phyloP scores from a whole-genome alignment of 139 green algal species.

The Astrephomene gubernaculifera region DNA sequence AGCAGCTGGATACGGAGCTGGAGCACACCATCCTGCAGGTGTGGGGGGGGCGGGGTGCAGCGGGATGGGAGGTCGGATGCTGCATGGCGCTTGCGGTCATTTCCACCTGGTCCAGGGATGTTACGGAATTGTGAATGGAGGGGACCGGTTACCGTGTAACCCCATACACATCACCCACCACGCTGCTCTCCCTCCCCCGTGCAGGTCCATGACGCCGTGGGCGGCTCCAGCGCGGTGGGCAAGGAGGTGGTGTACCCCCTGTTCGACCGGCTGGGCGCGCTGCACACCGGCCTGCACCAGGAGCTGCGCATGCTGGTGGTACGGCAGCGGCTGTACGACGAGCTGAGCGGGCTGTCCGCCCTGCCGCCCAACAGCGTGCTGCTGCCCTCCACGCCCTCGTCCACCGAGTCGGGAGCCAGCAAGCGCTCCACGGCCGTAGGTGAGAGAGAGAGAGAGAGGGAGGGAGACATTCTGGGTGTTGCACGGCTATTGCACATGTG shows the following conservation, averaged over 20 bases:
- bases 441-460: too few relatives aligned
- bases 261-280: conserved; percentile 57
- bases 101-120: too few relatives aligned
- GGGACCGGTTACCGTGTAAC: too few relatives aligned
- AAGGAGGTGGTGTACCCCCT: conserved; percentile 63
- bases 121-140: too few relatives aligned
- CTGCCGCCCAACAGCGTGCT: conserved; percentile 36
- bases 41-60: neutral
- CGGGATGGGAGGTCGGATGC: too few relatives aligned
- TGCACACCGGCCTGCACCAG: conserved; percentile 46
- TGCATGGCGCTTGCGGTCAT: too few relatives aligned
- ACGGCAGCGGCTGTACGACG: conserved; percentile 52
- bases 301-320: conserved; percentile 71
- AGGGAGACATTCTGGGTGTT: too few relatives aligned
- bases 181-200: neutral
- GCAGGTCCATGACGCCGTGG: conserved; percentile 49
- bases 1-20: conserved; percentile 56
- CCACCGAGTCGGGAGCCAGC: too few relatives aligned
- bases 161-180: too few relatives aligned
- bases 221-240: conserved; percentile 46
- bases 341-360: conserved; percentile 37
- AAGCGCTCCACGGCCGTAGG: too few relatives aligned
- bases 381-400: too few relatives aligned
- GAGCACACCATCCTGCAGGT: conserved; percentile 48
- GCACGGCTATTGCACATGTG: too few relatives aligned